Base-by-base conservation (phyloP, 83 land plant genomes). In the Isoetes engelmannii region DNA sequence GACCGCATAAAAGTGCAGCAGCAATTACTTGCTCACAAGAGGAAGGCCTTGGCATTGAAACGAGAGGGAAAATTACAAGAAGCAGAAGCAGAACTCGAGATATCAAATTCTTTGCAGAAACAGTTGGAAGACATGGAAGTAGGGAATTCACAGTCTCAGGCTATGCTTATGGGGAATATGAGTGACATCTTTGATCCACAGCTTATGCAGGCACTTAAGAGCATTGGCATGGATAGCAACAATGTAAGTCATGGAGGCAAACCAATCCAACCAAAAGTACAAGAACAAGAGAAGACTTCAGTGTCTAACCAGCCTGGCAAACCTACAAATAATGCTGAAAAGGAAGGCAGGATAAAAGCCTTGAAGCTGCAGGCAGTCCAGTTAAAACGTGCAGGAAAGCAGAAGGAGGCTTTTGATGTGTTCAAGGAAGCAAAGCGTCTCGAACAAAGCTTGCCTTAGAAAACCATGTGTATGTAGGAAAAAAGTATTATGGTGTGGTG, bases 101-200 rank as follows among this genome's bases (percentile, higher is more conserved):
- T 77, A 69, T 89, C 98, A 61, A 93, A 87, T 72, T 5, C 85
- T 63, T 77, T 90, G 74, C 96, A 93, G 67, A 83, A 69, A 71
- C 82, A 87, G 44, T 71, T 86, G 72, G 85, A 81, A 45, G 69
- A 69, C 48, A 43, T 58, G 55, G 59, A 57, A 44, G 54, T 5
- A 50, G 60, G 6, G 5, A 48, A 53, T 44, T 4, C 62, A 37
- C 70, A 50, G 41, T 3, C 6, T 47, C 51, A 42, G 59, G 62
- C 55, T 4, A 47, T 42, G 45, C 62, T 55, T 19, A 15, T 10
- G 53, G 69, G 5, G 8, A 50, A 17, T 12, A 54, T 47, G 8
- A 54, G 49, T 43, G 71, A 73, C n/a, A 66, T 73, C 47, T 55
- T 55, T 8, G 75, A 73, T 45, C 75, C 75, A 17, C 47, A 73